Evolutionary conservation across 148 eudicot genomes (phyloP).

Genomic region (Vaccinium corymbosum): DNA sequence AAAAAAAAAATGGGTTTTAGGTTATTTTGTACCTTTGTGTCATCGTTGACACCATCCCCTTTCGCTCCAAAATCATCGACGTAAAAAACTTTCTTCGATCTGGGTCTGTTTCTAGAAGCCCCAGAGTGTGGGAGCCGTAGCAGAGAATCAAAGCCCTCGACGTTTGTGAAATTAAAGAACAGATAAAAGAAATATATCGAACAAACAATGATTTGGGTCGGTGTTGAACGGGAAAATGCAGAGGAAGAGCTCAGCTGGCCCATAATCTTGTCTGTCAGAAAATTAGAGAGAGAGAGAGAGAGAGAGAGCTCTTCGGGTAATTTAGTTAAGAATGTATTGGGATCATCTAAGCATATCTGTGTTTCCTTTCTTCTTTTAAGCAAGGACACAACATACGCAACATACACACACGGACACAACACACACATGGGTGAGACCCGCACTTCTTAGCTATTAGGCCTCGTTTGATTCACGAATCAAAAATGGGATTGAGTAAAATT

Average conservation of each 20-base stretch:
- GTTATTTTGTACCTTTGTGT: conserved; percentile 38
- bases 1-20: neutral
- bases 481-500: no score
- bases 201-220: neutral
- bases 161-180: conserved; percentile 18
- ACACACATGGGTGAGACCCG: no score
- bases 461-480: no score
- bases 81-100: conserved; percentile 24
- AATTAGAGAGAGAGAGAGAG: neutral
- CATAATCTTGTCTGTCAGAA: neutral
- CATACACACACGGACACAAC: no score
- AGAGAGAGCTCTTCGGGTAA: neutral
- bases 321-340: neutral
- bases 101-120: conserved; percentile 20
- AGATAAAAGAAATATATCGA: conserved; percentile 7
- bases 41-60: conserved; percentile 59
- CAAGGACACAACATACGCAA: no score
- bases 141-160: conserved; percentile 35
- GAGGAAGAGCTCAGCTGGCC: conserved; percentile 9
- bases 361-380: no score
- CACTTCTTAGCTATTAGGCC: no score
- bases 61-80: conserved; percentile 46
- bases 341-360: neutral
- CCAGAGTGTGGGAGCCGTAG: conserved; percentile 43
- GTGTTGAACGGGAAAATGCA: neutral